Conservation (phyloP, 805 yeast species). For the Danielia reshetovae region DNA sequence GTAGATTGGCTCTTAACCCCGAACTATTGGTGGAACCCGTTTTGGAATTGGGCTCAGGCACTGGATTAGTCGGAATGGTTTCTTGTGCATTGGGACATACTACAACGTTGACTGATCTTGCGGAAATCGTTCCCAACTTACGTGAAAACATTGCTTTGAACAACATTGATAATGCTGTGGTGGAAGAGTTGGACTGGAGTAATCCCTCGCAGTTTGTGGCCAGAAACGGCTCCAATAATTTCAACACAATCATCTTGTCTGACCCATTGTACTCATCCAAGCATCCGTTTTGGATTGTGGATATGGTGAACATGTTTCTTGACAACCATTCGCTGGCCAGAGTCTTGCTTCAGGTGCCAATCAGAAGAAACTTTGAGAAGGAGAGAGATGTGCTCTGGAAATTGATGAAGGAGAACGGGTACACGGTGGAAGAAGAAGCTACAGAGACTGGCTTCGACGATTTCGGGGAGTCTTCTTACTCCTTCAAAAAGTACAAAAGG, state of each 20-base stretch:
- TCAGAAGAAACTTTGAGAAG: conserved; percentile 59
- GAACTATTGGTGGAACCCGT: conserved; percentile 27
- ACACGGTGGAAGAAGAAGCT: conserved; percentile 30
- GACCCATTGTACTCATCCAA: conserved; percentile 85
- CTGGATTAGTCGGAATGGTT: conserved; percentile 84
- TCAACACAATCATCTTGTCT: conserved; percentile 64
- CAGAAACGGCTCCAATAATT: conserved; percentile 29
- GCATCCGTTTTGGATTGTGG: conserved; percentile 72
- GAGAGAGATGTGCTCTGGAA: conserved; percentile 63
- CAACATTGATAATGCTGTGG: conserved; percentile 26
- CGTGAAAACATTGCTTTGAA: conserved; percentile 56
- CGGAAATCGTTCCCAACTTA: conserved; percentile 71
- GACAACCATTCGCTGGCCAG: conserved; percentile 28
- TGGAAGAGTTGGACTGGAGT: conserved; percentile 74
- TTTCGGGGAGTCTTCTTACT: conserved; percentile 68
- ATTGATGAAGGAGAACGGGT: conserved; percentile 39
- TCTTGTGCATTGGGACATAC: conserved; percentile 50
- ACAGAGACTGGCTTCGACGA: conserved; percentile 75
- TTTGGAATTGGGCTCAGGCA: conserved; percentile 91
- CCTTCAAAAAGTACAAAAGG: conserved; percentile 35
- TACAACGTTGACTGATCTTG: conserved; percentile 68
- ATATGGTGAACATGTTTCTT: conserved; percentile 53
- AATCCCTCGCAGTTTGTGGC: conserved; percentile 42
- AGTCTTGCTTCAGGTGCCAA: conserved; percentile 72
- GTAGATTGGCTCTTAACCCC: conserved; percentile 36